Evolutionary conservation across 2,329 filamentous ascomycete genomes (phyloP).

Genomic region (Trichoderma afroharzianum): DNA sequence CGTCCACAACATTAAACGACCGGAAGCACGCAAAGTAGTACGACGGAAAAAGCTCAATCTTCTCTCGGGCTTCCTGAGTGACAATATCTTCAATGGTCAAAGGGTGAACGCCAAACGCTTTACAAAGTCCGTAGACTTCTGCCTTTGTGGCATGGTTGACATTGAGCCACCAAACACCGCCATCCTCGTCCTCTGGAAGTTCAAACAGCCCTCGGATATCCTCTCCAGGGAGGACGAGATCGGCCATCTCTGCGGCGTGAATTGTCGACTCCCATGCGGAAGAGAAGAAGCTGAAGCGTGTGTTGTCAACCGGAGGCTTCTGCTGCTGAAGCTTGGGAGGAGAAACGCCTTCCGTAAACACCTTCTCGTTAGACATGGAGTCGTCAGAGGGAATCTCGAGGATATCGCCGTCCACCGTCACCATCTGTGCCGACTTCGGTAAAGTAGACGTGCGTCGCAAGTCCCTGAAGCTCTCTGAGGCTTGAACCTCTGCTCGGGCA

Average conservation of each 20-base stretch:
- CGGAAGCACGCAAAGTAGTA: slow-evolving; percentile 99
- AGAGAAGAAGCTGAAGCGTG: slow-evolving; percentile 95
- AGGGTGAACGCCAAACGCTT: slow-evolving; percentile 92
- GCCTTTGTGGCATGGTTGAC: slow-evolving; percentile 86
- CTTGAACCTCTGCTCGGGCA: slow-evolving; percentile 46
- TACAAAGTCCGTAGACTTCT: slow-evolving; percentile 82
- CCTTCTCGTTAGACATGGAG: slow-evolving; percentile 47
- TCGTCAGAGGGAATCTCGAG: slow-evolving; percentile 50
- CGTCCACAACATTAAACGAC: slow-evolving; percentile 77
- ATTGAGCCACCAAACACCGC: slow-evolving; percentile 99
- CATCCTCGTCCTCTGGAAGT: slow-evolving; percentile 56
- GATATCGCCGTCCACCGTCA: slow-evolving; percentile 55
- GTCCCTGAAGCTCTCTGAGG: slow-evolving; percentile 33
- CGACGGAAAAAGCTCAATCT: slow-evolving; percentile 94
- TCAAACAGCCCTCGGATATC: slow-evolving; percentile 83
- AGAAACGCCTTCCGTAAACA: slow-evolving; percentile 30
- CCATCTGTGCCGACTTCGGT: slow-evolving; percentile 35
- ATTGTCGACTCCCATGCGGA: slow-evolving; percentile 92
- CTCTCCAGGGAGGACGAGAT: slow-evolving; percentile 84
- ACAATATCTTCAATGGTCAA: slow-evolving; percentile 95
- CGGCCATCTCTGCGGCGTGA: slow-evolving; percentile 83
- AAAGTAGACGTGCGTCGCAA: slow-evolving; percentile 28
- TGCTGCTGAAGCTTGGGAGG: slow-evolving; percentile 37
- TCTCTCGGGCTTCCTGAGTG: slow-evolving; percentile 93
- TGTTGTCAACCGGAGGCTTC: slow-evolving; percentile 54